Conservation (phyloP, 148 eudicot genomes). For the Heliamphora exappendiculata region DNA sequence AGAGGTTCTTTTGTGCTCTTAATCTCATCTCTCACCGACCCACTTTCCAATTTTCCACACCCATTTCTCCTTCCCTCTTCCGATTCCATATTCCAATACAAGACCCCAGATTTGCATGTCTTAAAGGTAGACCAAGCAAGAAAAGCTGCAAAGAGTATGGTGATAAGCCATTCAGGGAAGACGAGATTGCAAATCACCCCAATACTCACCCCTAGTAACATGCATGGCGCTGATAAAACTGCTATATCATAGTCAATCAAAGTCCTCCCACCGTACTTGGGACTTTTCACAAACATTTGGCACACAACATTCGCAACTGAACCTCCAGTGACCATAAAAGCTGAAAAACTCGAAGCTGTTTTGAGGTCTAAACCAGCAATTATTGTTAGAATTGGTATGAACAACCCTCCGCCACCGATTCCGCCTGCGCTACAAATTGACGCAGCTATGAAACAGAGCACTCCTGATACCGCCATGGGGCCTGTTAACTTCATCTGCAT, state of each 20-base stretch:
- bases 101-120: slow-evolving; percentile 43
- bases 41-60: slow-evolving; percentile 11
- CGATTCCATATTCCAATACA: slow-evolving; percentile 45
- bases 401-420: slow-evolving; percentile 59
- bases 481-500: slow-evolving; percentile 5
- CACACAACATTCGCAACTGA: slow-evolving; percentile 41
- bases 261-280: slow-evolving; percentile 17
- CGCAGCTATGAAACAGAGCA: slow-evolving; percentile 45
- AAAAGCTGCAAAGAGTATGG: slow-evolving; percentile 37
- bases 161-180: slow-evolving; percentile 60
- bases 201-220: slow-evolving; percentile 55
- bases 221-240: slow-evolving; percentile 47
- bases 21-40: slow-evolving; percentile 5
- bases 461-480: slow-evolving; percentile 22
- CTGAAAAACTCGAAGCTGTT: slow-evolving; percentile 47
- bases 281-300: slow-evolving; percentile 18
- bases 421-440: slow-evolving; percentile 63
- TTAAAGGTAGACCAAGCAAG: slow-evolving; percentile 49
- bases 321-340: slow-evolving; percentile 64
- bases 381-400: slow-evolving; percentile 46
- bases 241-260: slow-evolving; percentile 53
- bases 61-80: slow-evolving; percentile 21
- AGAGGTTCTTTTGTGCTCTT: slow-evolving; percentile 22
- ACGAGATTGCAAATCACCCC: slow-evolving; percentile 47
- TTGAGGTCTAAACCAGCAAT: slow-evolving; percentile 52